Evolutionary conservation across 352 stramenopile genomes (phyloP).

Genomic region (Phytopythium boreale): DNA sequence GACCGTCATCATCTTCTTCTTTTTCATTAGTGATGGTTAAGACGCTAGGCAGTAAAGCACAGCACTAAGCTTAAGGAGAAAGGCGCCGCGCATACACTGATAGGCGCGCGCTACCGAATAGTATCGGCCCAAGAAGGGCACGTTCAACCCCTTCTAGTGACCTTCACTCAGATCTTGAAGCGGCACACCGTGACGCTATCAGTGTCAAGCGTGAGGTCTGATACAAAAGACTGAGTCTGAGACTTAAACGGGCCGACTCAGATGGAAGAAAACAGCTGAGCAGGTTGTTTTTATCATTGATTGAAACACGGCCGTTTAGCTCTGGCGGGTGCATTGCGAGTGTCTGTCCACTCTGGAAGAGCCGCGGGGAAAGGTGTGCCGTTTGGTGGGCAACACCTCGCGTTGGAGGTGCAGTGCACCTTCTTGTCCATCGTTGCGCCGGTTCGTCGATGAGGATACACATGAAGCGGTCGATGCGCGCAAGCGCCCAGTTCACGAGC

Average conservation of each 20-base stretch:
- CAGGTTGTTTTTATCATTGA: not conserved
- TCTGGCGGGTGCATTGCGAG: too few species aligned
- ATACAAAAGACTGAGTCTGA: not conserved
- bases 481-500: too few species aligned
- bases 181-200: too few species aligned
- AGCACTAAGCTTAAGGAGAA: too few species aligned
- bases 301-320: not conserved
- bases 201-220: not conserved
- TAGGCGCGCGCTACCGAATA: too few species aligned
- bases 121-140: not conserved
- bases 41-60: too few species aligned
- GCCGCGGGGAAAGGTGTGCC: too few species aligned
- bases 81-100: not conserved
- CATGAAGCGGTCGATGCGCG: too few species aligned
- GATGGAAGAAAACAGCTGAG: not conserved
- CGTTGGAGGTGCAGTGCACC: too few species aligned
- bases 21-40: not conserved
- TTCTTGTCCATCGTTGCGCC: too few species aligned
- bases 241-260: not conserved
- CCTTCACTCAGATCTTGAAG: constrained; percentile 3
- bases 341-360: not conserved
- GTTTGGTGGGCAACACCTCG: not conserved
- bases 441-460: too few species aligned
- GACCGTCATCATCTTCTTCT: not conserved
- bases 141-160: constrained; percentile 1